A percentile compares a stretch with the other conserved stretches of the same genome.
Conservation (phyloP, 352 stramenopile genomes). For the Aphanomyces euteiches region DNA sequence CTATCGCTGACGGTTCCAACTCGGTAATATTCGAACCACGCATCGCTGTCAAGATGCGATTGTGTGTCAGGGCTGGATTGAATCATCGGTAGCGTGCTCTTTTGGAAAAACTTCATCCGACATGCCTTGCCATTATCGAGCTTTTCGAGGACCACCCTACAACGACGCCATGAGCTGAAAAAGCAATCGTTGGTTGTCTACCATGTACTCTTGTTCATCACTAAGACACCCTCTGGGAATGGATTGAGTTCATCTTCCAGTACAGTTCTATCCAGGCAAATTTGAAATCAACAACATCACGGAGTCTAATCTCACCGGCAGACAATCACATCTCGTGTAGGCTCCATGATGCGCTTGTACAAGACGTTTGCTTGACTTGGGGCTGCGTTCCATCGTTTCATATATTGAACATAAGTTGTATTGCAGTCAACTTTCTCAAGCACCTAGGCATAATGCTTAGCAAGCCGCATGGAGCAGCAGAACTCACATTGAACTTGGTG, state of each 20-base stretch:
- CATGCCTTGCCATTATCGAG: background rate
- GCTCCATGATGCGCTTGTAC: slow-evolving; percentile 2
- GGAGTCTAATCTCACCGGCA: background rate
- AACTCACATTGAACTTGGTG: background rate
- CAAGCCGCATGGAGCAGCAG: background rate
- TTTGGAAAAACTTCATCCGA: slow-evolving; percentile 28
- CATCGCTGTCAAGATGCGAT: background rate
- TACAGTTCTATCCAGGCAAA: slow-evolving; percentile 15
- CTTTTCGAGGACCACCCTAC: slow-evolving; percentile 20
- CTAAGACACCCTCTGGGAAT: background rate
- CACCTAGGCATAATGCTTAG: background rate
- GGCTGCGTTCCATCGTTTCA: background rate
- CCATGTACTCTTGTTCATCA: slow-evolving; percentile 29
- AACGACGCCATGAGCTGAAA: background rate
- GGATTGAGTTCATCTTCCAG: slow-evolving; percentile 27
- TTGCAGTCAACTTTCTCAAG: slow-evolving; percentile 8
- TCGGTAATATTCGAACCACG: slow-evolving; percentile 19
- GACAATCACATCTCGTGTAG: slow-evolving; percentile 14
- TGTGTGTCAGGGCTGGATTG: background rate
- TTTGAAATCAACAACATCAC: background rate
- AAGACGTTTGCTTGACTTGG: slow-evolving; percentile 7
- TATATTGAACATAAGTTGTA: background rate
- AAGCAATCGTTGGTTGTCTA: background rate
- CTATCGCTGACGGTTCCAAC: slow-evolving; percentile 22
- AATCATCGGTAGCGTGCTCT: slow-evolving; percentile 25